phyloP scores from a whole-genome alignment of 352 stramenopile genomes.

The Blastocystis sp. region DNA sequence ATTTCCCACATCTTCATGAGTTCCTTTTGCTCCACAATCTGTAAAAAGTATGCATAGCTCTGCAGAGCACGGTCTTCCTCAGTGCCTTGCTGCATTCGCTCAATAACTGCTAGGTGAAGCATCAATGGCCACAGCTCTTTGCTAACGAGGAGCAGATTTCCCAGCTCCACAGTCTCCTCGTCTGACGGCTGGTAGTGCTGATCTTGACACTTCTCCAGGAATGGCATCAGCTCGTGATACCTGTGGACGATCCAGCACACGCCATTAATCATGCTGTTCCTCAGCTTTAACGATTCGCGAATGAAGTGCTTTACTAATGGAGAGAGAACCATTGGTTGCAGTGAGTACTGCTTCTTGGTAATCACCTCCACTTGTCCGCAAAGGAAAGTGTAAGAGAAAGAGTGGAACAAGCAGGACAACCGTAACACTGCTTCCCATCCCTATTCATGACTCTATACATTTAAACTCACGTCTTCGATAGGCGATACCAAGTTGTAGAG shows the following conservation, averaged over 20 bases:
- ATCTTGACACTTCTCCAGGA: neutral
- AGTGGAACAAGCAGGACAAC: neutral
- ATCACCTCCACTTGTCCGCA: neutral
- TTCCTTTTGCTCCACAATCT: neutral
- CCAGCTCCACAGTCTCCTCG: neutral
- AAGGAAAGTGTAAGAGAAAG: neutral
- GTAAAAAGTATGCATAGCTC: neutral
- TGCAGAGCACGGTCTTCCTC: neutral
- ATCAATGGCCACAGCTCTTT: constrained; percentile 31
- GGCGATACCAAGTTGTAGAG: neutral
- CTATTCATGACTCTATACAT: neutral
- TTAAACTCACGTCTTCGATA: neutral
- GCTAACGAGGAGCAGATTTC: neutral
- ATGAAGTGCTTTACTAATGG: constrained; percentile 31
- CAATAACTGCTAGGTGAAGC: neutral
- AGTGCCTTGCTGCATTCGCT: neutral
- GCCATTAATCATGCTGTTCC: constrained; percentile 22
- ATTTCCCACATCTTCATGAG: constrained; percentile 12
- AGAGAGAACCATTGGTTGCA: neutral
- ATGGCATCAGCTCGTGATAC: neutral
- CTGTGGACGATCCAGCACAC: constrained; percentile 20
- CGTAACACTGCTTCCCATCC: neutral
- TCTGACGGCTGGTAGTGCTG: neutral
- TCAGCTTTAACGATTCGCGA: constrained; percentile 23
- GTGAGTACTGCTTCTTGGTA: neutral